Evolutionary conservation across 441 rosid species (phyloP), one percentile per base, ranked within the genome.

Genomic region (Adansonia madagascariensis): DNA sequence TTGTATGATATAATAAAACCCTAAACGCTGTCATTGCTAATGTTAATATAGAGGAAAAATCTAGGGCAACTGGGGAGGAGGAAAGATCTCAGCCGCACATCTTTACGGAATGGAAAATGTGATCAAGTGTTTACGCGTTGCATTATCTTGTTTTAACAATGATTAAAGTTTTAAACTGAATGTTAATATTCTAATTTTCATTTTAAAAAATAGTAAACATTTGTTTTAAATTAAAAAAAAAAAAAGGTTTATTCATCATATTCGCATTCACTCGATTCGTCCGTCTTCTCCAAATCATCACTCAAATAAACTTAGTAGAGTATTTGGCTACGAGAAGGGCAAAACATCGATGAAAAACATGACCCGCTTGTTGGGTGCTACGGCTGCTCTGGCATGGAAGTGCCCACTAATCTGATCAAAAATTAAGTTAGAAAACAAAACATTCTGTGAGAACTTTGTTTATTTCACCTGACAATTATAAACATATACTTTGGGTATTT

Each of bases 11-110:
- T 9, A 10, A 4, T 44, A 4, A 67, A 67, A 67, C 56, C 72
- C 72, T 67, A 46, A 4, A 2, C 4, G 35, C 10, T 9, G 8
- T 11, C 6, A 3, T 18, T 62, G 8, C 11, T 47, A 47, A 11
- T 11, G 43, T 31, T 39, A 39, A 64, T 64, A 41, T 41, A 39
- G 49, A 3, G 39, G 17, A 41, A 43, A 4, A 14, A 59, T 24
- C 11, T 8, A 4, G 47, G n/a, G 71, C 52, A 20, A 22, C 53
- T 18, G 52, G 14, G 31, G 17, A 24, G 14, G 35, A 44, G 55
- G 55, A 12, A 46, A 67, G 35, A 67, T 67, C 72, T 46, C 35
- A 67, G 39, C 56, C 39, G 17, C 55, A 10, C 72, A 67, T 67
- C 56, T 20, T 60, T 39, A 2, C 1, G 50, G 2, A 9, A 10